These are phyloP conservation scores for Anisodus acutangulus DNA, from an alignment of 257 asterid species.

Conservation along the genomic window DNA sequence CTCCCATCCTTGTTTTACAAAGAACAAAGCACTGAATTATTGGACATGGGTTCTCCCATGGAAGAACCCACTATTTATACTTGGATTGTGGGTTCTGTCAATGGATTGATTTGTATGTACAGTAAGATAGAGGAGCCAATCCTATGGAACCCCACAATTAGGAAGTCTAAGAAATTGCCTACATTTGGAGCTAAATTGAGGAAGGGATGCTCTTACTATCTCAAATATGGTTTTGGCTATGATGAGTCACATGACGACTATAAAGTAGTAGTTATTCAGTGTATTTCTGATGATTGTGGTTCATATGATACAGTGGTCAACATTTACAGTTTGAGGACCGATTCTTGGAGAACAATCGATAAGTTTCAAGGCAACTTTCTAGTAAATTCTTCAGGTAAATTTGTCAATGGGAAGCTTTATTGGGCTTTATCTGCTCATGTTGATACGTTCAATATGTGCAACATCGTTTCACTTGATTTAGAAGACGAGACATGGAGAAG, in stretches of 20 bases:
- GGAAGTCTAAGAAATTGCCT: background rate
- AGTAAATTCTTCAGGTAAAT: background rate
- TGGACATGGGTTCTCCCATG: background rate
- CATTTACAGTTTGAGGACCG: background rate
- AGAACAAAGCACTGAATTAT: background rate
- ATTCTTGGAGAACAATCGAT: background rate
- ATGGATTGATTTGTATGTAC: background rate
- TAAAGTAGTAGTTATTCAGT: background rate
- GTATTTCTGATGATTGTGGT: background rate
- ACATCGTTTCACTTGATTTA: conserved; percentile 8
- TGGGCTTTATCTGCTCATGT: background rate
- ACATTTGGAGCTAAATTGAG: background rate
- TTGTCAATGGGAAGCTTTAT: background rate
- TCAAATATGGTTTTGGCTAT: background rate
- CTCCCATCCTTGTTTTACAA: background rate
- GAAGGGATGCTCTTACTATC: background rate
- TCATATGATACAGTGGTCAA: background rate
- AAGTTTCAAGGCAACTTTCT: background rate
- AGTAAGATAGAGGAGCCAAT: background rate
- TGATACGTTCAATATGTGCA: background rate
- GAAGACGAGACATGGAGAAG: background rate
- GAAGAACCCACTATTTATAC: background rate
- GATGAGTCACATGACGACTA: background rate
- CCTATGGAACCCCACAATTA: background rate
- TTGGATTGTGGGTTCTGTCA: background rate